phyloP scores from a whole-genome alignment of 495 filamentous ascomycete genomes.

The Hyaloscypha variabilis region DNA sequence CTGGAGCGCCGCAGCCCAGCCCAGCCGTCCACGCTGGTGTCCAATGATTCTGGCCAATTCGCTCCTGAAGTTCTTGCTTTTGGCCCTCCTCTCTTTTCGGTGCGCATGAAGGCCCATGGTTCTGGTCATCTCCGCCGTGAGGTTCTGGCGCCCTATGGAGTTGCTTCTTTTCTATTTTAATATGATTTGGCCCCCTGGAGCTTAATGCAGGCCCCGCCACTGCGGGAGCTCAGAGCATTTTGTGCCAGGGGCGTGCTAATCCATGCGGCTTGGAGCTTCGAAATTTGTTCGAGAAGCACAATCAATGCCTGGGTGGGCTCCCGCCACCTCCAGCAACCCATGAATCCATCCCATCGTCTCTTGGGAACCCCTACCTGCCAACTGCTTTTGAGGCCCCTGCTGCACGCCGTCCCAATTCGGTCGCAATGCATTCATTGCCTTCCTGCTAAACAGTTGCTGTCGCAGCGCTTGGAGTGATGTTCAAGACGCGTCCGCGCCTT shows the following conservation, averaged over 20 bases:
- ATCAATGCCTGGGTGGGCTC: neutral
- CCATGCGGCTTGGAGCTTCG: slow-evolving; percentile 6
- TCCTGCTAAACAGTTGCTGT: slow-evolving; percentile 29
- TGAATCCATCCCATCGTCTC: slow-evolving; percentile 2
- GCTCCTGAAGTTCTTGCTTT: too few relatives aligned
- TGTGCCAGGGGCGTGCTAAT: too few relatives aligned
- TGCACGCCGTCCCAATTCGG: slow-evolving; percentile 27
- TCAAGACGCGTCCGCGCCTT: slow-evolving; percentile 28
- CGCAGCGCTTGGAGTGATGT: slow-evolving; percentile 28
- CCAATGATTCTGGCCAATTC: too few relatives aligned
- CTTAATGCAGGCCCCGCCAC: neutral
- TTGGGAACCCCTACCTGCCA: slow-evolving; percentile 14
- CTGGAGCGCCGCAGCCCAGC: too few relatives aligned
- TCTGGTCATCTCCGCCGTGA: slow-evolving; percentile 18
- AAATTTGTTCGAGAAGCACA: neutral
- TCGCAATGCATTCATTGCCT: slow-evolving; percentile 23
- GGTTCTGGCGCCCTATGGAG: slow-evolving; percentile 13
- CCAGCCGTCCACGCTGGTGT: too few relatives aligned
- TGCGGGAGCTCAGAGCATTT: too few relatives aligned
- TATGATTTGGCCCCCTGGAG: neutral
- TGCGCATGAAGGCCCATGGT: neutral
- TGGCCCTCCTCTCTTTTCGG: too few relatives aligned
- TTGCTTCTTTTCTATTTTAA: slow-evolving; percentile 15
- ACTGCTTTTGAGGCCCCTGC: slow-evolving; percentile 23
- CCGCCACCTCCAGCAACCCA: neutral